Evolutionary conservation across 2,329 filamentous ascomycete species (phyloP).

Genomic region (Colletotrichum sp.): DNA sequence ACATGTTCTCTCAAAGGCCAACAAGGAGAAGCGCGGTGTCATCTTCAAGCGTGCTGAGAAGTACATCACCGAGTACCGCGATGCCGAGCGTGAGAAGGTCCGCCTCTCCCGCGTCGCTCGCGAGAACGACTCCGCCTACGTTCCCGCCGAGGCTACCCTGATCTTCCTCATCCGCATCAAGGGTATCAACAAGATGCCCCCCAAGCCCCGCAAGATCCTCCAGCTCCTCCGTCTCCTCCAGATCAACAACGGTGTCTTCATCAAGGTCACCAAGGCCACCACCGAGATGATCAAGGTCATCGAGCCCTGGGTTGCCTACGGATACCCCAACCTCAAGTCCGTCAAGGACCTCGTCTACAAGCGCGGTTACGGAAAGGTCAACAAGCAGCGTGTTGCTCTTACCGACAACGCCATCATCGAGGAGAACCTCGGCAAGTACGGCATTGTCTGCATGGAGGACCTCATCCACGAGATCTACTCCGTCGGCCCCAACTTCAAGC

Average conservation of each 20-base stretch:
- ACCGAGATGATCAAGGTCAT: constrained; percentile 97
- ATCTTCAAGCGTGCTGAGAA: constrained; percentile 99
- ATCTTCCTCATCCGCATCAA: constrained; percentile 99
- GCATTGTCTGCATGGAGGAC: constrained; percentile 99
- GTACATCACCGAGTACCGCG: constrained; percentile 99
- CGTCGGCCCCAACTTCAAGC: constrained; percentile 99
- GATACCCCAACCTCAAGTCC: constrained; percentile 99
- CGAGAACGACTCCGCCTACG: constrained; percentile 91
- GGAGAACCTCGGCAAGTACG: constrained; percentile 95
- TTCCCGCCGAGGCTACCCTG: constrained; percentile 93
- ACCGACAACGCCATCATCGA: constrained; percentile 99
- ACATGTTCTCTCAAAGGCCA: constrained; percentile 65
- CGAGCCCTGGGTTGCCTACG: constrained; percentile 98
- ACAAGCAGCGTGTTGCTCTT: constrained; percentile 96
- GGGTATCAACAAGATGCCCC: constrained; percentile 99
- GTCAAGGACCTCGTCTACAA: constrained; percentile 99
- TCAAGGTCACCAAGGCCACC: constrained; percentile 97
- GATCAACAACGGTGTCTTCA: constrained; percentile 99
- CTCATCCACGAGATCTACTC: constrained; percentile 99
- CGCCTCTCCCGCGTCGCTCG: constrained; percentile 89
- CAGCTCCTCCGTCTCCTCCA: constrained; percentile 99
- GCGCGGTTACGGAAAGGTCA: constrained; percentile 98
- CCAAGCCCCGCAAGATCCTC: constrained; percentile 99
- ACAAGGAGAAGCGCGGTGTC: constrained; percentile 97
- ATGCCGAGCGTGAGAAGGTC: constrained; percentile 98